Conservation (phyloP, 495 filamentous ascomycete genomes). For the Daldinia childiae region DNA sequence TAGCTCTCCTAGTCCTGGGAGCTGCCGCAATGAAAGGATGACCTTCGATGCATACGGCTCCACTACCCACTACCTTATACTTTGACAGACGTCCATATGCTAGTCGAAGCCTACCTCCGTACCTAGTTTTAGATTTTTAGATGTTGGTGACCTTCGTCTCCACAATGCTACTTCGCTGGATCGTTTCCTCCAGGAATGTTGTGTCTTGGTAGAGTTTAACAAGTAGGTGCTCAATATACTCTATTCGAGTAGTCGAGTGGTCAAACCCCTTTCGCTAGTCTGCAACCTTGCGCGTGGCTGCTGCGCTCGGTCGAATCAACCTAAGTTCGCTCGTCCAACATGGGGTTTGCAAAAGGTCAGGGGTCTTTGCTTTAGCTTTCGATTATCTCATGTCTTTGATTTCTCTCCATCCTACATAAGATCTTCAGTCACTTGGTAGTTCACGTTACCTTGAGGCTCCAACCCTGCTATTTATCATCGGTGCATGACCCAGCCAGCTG, state of each 20-base stretch:
- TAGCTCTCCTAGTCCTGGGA: background rate
- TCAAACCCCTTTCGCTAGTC: conserved; percentile 19
- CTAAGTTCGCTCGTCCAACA: conserved; percentile 27
- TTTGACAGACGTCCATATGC: conserved; percentile 11
- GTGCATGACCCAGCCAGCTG: conserved; percentile 38
- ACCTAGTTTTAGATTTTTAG: conserved; percentile 17
- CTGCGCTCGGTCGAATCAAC: conserved; percentile 29
- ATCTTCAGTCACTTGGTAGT: conserved; percentile 23
- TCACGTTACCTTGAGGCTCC: conserved; percentile 38
- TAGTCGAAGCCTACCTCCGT: conserved; percentile 15
- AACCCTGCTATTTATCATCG: conserved; percentile 7
- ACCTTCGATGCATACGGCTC: conserved; percentile 35
- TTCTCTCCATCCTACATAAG: conserved; percentile 13
- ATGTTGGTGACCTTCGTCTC: conserved; percentile 19
- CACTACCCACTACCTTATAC: conserved; percentile 24
- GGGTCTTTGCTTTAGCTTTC: conserved; percentile 18
- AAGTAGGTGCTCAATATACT: conserved; percentile 21
- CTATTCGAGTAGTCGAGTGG: conserved; percentile 31
- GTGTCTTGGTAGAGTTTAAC: conserved; percentile 39
- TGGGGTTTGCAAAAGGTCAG: conserved; percentile 16
- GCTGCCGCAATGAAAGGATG: conserved; percentile 38
- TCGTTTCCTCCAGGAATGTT: conserved; percentile 41
- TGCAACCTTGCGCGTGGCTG: conserved; percentile 30
- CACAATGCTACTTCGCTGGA: conserved; percentile 42
- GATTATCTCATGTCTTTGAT: conserved; percentile 22